These are phyloP conservation scores for Annona cherimola DNA, from an alignment of 164 flowering plant species.

Conservation along the genomic window DNA sequence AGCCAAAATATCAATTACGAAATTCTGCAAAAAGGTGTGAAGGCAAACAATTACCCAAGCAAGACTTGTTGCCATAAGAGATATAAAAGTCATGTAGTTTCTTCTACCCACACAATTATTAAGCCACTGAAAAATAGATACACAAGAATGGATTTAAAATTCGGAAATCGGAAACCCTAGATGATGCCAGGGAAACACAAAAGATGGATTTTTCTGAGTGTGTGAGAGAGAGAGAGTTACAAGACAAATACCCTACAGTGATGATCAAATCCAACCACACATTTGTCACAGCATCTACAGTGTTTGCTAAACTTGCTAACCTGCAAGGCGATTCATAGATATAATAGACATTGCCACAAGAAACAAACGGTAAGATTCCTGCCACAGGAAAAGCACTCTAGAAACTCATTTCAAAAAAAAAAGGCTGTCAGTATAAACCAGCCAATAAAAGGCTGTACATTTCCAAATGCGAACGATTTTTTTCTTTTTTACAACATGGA, in stretches of 20 bases:
- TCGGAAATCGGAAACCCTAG: neutral
- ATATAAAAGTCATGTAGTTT: conserved; percentile 75
- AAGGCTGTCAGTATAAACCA: neutral
- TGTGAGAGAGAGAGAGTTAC: neutral
- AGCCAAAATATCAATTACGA: neutral
- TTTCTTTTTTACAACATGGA: neutral
- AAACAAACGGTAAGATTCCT: neutral
- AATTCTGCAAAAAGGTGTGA: neutral
- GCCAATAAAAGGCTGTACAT: neutral
- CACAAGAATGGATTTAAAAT: neutral
- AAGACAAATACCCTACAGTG: conserved; percentile 74
- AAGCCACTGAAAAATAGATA: conserved; percentile 68
- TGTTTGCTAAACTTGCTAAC: conserved; percentile 93
- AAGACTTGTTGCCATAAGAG: conserved; percentile 84
- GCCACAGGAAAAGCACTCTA: neutral
- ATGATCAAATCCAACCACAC: conserved; percentile 98
- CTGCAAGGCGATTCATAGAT: conserved; percentile 33
- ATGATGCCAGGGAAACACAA: too few species aligned
- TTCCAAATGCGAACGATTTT: neutral
- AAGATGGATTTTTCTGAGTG: too few species aligned
- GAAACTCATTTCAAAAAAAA: neutral
- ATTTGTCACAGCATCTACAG: conserved; percentile 97
- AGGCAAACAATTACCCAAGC: conserved; percentile 65
- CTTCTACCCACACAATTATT: conserved; percentile 95
- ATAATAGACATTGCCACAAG: neutral